A percentile compares a stretch with the other conserved stretches of the same genome.
Evolutionary conservation across 176 grass and related monocot genomes (phyloP).

Genomic region (Juncus effusus): DNA sequence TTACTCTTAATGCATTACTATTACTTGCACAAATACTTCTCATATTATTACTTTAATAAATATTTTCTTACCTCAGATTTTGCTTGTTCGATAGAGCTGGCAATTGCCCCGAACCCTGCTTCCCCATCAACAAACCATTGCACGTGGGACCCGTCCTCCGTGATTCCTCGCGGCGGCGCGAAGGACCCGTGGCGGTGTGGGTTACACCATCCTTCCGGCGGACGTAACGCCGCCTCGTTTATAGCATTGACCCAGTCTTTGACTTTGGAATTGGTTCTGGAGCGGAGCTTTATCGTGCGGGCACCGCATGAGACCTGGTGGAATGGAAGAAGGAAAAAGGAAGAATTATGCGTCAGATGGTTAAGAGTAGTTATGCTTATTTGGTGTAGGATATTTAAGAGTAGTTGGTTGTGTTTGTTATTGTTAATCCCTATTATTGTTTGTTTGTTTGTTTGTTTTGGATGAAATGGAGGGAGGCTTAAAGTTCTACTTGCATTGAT

Average conservation of each 20-base stretch:
- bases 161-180: slow-evolving; percentile 73
- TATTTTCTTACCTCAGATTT: slow-evolving; percentile 62
- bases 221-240: slow-evolving; percentile 56
- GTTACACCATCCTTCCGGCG: slow-evolving; percentile 65
- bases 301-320: slow-evolving; percentile 63
- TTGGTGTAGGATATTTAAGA: too few relatives aligned
- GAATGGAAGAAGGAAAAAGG: not conserved
- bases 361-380: too few relatives aligned
- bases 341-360: too few relatives aligned
- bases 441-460: too few relatives aligned
- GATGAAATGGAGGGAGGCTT: too few relatives aligned
- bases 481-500: too few relatives aligned
- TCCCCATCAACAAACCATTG: slow-evolving; percentile 87
- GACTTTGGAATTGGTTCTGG: slow-evolving; percentile 52
- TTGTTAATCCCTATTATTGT: too few relatives aligned
- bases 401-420: too few relatives aligned
- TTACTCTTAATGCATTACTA: too few relatives aligned
- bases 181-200: slow-evolving; percentile 76
- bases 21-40: too few relatives aligned
- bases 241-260: slow-evolving; percentile 75
- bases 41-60: too few relatives aligned
- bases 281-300: slow-evolving; percentile 50
- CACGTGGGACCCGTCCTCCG: slow-evolving; percentile 54
- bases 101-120: slow-evolving; percentile 74
- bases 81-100: slow-evolving; percentile 67